phyloP scores from a whole-genome alignment of 305 asterid species.

The Caryopteris hybrid region DNA sequence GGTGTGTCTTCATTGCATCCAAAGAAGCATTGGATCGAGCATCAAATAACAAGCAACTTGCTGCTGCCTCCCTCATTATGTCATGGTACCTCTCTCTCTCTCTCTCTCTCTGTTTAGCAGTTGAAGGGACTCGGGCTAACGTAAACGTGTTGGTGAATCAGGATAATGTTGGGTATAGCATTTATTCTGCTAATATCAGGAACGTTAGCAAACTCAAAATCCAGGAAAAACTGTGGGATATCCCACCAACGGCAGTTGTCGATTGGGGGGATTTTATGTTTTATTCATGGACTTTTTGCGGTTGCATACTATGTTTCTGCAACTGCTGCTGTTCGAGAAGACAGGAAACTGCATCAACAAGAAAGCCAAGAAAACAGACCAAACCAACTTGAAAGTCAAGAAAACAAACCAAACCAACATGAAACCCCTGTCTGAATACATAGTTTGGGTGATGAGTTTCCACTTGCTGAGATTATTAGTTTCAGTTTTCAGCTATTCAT shows the following conservation, averaged over 20 bases:
- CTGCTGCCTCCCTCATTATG: constrained; percentile 60
- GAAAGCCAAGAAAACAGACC: constrained; percentile 32
- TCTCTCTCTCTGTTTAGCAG: not conserved
- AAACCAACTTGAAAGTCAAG: constrained; percentile 23
- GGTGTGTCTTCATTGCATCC: constrained; percentile 69
- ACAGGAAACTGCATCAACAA: constrained; percentile 31
- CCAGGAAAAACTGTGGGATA: constrained; percentile 69
- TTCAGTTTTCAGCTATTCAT: no score
- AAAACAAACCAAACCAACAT: constrained; percentile 31
- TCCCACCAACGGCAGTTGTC: constrained; percentile 53
- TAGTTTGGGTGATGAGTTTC: not conserved
- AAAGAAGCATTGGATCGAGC: constrained; percentile 60
- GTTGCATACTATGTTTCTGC: constrained; percentile 68
- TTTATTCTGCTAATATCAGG: constrained; percentile 70
- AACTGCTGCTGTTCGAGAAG: constrained; percentile 50
- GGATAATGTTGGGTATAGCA: constrained; percentile 59
- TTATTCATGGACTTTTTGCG: constrained; percentile 71
- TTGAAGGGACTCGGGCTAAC: not conserved
- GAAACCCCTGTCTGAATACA: constrained; percentile 23
- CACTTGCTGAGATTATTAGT: no score
- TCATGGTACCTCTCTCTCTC: constrained; percentile 43
- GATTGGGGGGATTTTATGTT: constrained; percentile 77
- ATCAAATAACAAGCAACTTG: constrained; percentile 67
- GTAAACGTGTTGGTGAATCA: constrained; percentile 13
- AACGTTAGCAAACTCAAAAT: constrained; percentile 46